phyloP scores from a whole-genome alignment of 1,284 basidiomycete species.

The Schizophyllum commune region DNA sequence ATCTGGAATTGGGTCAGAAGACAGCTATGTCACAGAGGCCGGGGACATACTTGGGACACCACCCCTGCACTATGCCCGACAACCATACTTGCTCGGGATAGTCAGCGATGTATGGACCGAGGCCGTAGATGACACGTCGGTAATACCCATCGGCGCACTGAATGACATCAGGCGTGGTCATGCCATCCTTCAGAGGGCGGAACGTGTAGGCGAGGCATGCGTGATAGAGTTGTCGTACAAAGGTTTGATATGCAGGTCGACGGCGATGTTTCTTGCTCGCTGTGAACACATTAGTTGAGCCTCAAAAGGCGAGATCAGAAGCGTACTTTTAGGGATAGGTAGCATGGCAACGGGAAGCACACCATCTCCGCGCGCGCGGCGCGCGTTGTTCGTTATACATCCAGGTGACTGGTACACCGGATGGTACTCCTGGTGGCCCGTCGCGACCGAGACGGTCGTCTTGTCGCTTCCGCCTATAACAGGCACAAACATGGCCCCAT shows the following conservation, averaged over 20 bases:
- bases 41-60: slow-evolving; percentile 13
- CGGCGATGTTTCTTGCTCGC: slow-evolving; percentile 8
- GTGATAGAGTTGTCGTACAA: slow-evolving; percentile 22
- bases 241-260: slow-evolving; percentile 16
- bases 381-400: slow-evolving; percentile 21
- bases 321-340: slow-evolving; percentile 26
- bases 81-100: slow-evolving; percentile 18
- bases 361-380: slow-evolving; percentile 20
- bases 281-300: background rate
- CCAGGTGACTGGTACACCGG: slow-evolving; percentile 23
- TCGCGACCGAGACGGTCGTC: slow-evolving; percentile 28
- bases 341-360: slow-evolving; percentile 23
- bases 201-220: slow-evolving; percentile 17
- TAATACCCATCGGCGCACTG: slow-evolving; percentile 16
- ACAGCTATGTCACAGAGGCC: slow-evolving; percentile 9
- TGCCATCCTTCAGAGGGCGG: slow-evolving; percentile 12
- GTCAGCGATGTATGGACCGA: slow-evolving; percentile 18
- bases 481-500: slow-evolving; percentile 23
- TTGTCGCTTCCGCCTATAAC: slow-evolving; percentile 29
- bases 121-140: slow-evolving; percentile 13
- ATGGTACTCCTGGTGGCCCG: slow-evolving; percentile 26
- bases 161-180: slow-evolving; percentile 12
- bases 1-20: slow-evolving; percentile 22
- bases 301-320: background rate
- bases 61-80: slow-evolving; percentile 13